Conservation (phyloP, 1,284 basidiomycete genomes). For the Agaricales sp. region DNA sequence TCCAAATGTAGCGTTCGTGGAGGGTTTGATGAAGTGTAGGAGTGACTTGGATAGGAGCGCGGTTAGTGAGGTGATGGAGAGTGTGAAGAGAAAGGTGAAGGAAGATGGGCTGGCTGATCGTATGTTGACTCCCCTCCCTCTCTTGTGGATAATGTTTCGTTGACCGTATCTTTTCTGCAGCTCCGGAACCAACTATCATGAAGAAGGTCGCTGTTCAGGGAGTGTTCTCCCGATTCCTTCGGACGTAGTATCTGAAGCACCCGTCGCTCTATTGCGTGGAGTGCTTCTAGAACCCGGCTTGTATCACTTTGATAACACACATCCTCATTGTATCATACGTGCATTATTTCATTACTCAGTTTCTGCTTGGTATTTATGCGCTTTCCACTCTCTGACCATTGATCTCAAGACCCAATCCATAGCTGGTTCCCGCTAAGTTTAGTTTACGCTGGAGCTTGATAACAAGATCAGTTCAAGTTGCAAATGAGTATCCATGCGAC, state of each 20-base stretch:
- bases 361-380: too few species aligned
- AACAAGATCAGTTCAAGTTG: too few species aligned
- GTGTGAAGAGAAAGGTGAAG: conserved; percentile 84
- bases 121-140: conserved; percentile 31
- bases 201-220: conserved; percentile 73
- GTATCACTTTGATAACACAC: too few species aligned
- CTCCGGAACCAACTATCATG: conserved; percentile 75
- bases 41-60: conserved; percentile 85
- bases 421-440: too few species aligned
- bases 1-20: conserved; percentile 87
- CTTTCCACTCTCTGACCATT: too few species aligned
- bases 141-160: conserved; percentile 8
- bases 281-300: too few species aligned
- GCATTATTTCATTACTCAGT: too few species aligned
- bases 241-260: neutral
- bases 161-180: conserved; percentile 25
- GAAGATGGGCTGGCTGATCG: conserved; percentile 80
- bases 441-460: too few species aligned
- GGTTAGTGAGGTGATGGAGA: conserved; percentile 92
- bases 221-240: conserved; percentile 60
- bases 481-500: too few species aligned
- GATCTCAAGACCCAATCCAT: too few species aligned
- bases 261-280: too few species aligned
- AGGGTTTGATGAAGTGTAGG: conserved; percentile 81
- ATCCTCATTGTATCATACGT: too few species aligned